These are phyloP conservation scores for Sclerospora graminicola DNA, from an alignment of 352 stramenopile genomes.

Conservation along the genomic window DNA sequence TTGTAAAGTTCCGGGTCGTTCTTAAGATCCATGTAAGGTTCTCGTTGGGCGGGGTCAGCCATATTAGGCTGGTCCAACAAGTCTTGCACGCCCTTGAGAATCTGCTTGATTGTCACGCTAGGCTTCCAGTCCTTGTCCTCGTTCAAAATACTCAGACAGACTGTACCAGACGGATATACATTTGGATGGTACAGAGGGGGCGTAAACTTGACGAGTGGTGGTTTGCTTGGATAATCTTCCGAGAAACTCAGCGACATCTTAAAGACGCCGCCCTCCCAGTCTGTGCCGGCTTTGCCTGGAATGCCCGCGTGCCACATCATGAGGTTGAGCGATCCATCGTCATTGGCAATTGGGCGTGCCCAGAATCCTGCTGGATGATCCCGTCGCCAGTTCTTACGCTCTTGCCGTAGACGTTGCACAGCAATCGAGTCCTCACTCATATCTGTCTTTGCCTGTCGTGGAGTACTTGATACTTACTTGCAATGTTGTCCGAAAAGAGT, in stretches of 20 bases:
- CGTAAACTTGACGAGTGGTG: constrained; percentile 97
- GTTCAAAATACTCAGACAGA: constrained; percentile 98
- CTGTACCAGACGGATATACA: constrained; percentile 94
- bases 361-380: constrained; percentile 96
- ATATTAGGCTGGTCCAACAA: constrained; percentile 84
- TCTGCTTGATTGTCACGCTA: constrained; percentile 95
- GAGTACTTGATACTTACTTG: not conserved
- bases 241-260: constrained; percentile 95
- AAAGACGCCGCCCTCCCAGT: constrained; percentile 97
- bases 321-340: constrained; percentile 94
- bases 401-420: constrained; percentile 83
- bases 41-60: constrained; percentile 75
- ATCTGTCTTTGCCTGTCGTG: not conserved
- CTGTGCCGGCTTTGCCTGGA: constrained; percentile 90
- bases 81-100: constrained; percentile 95
- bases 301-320: constrained; percentile 97
- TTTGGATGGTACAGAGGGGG: constrained; percentile 96
- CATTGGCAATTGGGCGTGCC: constrained; percentile 86
- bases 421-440: constrained; percentile 88
- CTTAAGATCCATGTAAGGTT: constrained; percentile 85
- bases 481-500: not conserved
- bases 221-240: constrained; percentile 97
- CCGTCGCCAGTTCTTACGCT: constrained; percentile 91
- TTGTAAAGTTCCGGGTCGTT: constrained; percentile 86
- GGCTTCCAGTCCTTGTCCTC: constrained; percentile 99